phyloP scores from a whole-genome alignment of 768 basidiomycete species.

The Podaxis carcinomalis region DNA sequence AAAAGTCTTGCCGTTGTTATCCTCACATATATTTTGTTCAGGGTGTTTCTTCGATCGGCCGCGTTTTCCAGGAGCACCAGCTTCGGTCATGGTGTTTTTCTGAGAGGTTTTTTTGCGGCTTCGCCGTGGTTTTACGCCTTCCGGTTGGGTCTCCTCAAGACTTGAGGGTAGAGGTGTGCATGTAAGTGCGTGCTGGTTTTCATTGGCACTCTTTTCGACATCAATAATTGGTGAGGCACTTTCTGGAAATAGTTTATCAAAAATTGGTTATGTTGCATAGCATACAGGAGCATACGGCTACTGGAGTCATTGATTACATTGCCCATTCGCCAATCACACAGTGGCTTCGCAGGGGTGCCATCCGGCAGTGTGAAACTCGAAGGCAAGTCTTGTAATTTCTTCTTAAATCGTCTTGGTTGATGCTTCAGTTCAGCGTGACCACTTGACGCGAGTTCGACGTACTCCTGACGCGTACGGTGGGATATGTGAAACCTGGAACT shows the following conservation, averaged over 20 bases:
- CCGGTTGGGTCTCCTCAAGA: background rate
- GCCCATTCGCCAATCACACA: slow-evolving; percentile 32
- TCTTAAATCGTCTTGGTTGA: slow-evolving; percentile 24
- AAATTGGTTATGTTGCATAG: background rate
- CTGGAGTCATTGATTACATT: slow-evolving; percentile 18
- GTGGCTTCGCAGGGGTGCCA: slow-evolving; percentile 37
- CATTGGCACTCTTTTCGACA: slow-evolving; percentile 11
- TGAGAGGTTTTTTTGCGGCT: background rate
- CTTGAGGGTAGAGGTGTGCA: background rate
- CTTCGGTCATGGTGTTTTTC: background rate
- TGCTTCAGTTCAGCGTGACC: background rate
- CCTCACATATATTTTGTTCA: background rate
- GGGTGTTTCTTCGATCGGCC: slow-evolving; percentile 1
- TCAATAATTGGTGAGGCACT: background rate
- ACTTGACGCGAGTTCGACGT: background rate
- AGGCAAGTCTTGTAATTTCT: slow-evolving; percentile 59
- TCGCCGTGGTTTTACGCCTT: background rate
- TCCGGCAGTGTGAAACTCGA: slow-evolving; percentile 36
- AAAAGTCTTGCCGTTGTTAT: background rate
- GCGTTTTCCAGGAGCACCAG: background rate
- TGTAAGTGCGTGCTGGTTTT: background rate
- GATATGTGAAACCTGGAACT: background rate
- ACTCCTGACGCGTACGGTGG: slow-evolving; percentile 10
- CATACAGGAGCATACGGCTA: slow-evolving; percentile 9
- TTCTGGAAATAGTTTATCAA: slow-evolving; percentile 6